These are phyloP conservation scores for Cyclotella kingstonii DNA, from an alignment of 108 stramenopile genomes.

Conservation along the genomic window DNA sequence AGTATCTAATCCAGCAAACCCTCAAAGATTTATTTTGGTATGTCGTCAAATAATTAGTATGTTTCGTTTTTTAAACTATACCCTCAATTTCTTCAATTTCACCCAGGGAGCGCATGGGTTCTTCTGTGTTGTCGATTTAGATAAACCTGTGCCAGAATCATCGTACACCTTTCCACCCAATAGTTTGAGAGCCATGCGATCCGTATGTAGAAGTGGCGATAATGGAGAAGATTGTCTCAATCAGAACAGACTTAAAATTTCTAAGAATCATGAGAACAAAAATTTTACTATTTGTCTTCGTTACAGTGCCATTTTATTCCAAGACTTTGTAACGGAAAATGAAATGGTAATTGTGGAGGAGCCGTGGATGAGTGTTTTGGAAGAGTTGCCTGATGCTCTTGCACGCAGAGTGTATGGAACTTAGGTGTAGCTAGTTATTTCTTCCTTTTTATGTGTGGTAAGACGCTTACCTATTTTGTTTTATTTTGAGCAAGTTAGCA, in stretches of 20 bases:
- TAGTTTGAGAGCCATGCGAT: constrained; percentile 49
- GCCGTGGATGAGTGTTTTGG: constrained; percentile 77
- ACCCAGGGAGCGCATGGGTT: constrained; percentile 69
- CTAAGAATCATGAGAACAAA: background rate
- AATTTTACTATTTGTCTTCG: constrained; percentile 74
- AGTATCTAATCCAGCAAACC: constrained; percentile 42
- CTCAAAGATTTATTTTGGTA: constrained; percentile 71
- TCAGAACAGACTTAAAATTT: background rate
- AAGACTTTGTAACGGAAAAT: constrained; percentile 61
- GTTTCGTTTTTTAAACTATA: constrained; percentile 1
- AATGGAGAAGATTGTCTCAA: background rate
- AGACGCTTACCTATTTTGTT: background rate
- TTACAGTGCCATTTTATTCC: constrained; percentile 74
- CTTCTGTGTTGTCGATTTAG: constrained; percentile 68
- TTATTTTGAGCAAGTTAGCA: constrained; percentile 30
- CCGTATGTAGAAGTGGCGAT: constrained; percentile 15
- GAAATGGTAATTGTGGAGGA: constrained; percentile 87
- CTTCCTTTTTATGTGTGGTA: background rate
- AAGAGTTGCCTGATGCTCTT: constrained; percentile 75
- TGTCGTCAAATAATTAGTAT: constrained; percentile 36
- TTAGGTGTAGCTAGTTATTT: constrained; percentile 20
- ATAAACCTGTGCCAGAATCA: constrained; percentile 51
- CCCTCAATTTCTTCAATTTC: constrained; percentile 5
- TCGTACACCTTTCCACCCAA: constrained; percentile 63
- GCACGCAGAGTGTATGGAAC: constrained; percentile 76